Percentiles rank a stretch among this genome's conserved stretches.
Conservation (phyloP, 225 moss, liverwort and hornwort genomes). For the Physcomitrellopsis africana region DNA sequence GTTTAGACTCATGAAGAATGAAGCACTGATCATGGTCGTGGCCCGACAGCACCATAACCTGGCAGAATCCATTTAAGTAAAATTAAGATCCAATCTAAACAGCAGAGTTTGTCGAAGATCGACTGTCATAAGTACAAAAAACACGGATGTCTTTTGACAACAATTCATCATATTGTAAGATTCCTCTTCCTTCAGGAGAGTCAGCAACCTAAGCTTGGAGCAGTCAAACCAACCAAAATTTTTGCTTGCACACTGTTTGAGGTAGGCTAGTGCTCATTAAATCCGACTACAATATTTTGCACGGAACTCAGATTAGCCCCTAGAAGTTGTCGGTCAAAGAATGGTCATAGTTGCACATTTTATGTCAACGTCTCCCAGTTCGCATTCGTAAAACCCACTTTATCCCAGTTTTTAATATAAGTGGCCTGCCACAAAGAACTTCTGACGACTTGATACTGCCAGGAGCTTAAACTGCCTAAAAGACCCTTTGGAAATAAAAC, state of each 20-base stretch:
- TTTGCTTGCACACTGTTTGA: no score
- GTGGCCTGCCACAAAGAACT: not conserved
- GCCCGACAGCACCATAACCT: slow-evolving; percentile 80
- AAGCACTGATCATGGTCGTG: slow-evolving; percentile 75
- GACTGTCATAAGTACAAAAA: not conserved
- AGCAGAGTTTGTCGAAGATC: not conserved
- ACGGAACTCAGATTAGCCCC: no score
- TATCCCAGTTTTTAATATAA: no score
- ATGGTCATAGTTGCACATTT: no score
- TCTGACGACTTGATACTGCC: not conserved
- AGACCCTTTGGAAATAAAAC: slow-evolving; percentile 3
- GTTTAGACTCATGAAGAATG: slow-evolving; percentile 43
- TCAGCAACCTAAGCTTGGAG: not conserved
- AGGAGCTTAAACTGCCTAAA: not conserved
- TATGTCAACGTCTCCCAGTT: no score
- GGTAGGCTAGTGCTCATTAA: no score
- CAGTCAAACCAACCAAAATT: slow-evolving; percentile 9
- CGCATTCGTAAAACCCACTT: no score
- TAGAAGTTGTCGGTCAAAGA: no score
- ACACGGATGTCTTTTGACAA: not conserved
- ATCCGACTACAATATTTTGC: no score
- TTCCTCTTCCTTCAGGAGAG: not conserved
- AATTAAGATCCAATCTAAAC: not conserved
- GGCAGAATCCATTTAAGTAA: slow-evolving; percentile 30
- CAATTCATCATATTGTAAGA: not conserved